A percentile compares a stretch with the other conserved stretches of the same genome.
Evolutionary conservation across 192 early-diverging fungal species (phyloP).

Genomic region (Phlyctochytrium arcticum): DNA sequence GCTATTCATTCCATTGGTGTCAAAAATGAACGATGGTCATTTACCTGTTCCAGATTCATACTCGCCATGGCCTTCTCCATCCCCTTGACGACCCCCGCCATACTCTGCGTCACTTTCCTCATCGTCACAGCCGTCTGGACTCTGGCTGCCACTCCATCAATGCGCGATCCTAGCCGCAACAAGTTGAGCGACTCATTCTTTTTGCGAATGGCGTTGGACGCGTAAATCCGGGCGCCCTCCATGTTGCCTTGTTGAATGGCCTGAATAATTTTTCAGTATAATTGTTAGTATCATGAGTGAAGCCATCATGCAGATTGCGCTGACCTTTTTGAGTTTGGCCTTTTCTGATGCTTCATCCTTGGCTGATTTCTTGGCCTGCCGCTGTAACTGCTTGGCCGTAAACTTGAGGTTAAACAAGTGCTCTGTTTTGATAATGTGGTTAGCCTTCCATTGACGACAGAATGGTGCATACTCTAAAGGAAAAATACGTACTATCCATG

Average conservation of each 20-base stretch:
- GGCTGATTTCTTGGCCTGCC: slow-evolving; percentile 75
- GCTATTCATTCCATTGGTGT: neutral
- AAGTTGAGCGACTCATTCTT: slow-evolving; percentile 92
- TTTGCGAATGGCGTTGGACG: slow-evolving; percentile 94
- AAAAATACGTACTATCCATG: too few species aligned
- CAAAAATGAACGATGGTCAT: neutral
- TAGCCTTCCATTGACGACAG: too few species aligned
- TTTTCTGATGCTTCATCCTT: slow-evolving; percentile 84
- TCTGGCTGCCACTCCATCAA: slow-evolving; percentile 86
- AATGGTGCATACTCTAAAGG: too few species aligned
- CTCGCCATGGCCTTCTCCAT: slow-evolving; percentile 92
- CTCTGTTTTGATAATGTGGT: too few species aligned
- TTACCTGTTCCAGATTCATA: slow-evolving; percentile 94
- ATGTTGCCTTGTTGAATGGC: slow-evolving; percentile 90
- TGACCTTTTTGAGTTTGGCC: slow-evolving; percentile 82
- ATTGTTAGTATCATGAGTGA: neutral
- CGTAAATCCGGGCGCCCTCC: slow-evolving; percentile 92
- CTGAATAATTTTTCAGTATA: slow-evolving; percentile 37
- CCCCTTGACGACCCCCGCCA: slow-evolving; percentile 84
- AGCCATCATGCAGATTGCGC: neutral
- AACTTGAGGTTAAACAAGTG: slow-evolving; percentile 54
- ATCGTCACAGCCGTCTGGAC: slow-evolving; percentile 95
- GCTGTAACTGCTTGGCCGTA: slow-evolving; percentile 82
- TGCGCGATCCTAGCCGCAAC: slow-evolving; percentile 78
- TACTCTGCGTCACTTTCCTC: slow-evolving; percentile 76